Conservation (phyloP, 2,329 filamentous ascomycete species). For the Dissoconium aciculare region DNA sequence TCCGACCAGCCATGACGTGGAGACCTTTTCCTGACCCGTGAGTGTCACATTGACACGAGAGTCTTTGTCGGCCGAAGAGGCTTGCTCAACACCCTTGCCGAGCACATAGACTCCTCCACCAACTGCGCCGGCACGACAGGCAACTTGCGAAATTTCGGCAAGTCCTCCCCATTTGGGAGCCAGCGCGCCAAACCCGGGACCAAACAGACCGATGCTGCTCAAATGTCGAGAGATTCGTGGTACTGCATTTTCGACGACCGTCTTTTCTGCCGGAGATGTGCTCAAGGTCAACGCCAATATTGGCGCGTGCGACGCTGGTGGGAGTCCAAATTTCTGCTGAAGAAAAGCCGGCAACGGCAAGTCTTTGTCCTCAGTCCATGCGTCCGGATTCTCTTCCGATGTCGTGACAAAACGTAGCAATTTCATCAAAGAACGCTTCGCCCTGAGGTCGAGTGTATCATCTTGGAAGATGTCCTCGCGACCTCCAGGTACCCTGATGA, state of each 20-base stretch:
- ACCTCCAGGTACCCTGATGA: constrained; percentile 60
- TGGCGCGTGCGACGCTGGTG: constrained; percentile 49
- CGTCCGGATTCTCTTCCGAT: constrained; percentile 45
- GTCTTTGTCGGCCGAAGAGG: constrained; percentile 9
- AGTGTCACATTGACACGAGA: constrained; percentile 14
- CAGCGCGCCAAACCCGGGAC: constrained; percentile 75
- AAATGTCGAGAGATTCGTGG: constrained; percentile 64
- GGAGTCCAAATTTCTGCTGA: constrained; percentile 37
- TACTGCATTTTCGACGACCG: constrained; percentile 53
- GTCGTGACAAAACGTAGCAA: constrained; percentile 78
- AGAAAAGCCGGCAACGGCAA: constrained; percentile 46
- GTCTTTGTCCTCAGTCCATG: constrained; percentile 45
- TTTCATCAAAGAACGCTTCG: constrained; percentile 82
- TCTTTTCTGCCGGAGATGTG: constrained; percentile 39
- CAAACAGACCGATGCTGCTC: constrained; percentile 73
- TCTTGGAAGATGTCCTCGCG: constrained; percentile 85
- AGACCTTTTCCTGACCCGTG: constrained; percentile 19
- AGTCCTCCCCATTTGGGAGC: constrained; percentile 86
- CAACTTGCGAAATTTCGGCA: constrained; percentile 80
- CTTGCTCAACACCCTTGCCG: constrained; percentile 46
- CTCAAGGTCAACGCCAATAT: constrained; percentile 61
- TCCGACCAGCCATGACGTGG: constrained; percentile 19
- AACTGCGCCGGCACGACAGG: constrained; percentile 78
- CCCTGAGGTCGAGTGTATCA: constrained; percentile 56
- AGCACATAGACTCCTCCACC: constrained; percentile 85